These are phyloP conservation scores for Tillandsia fasciculata DNA, from an alignment of 176 grass and related monocot species.

Conservation along the genomic window DNA sequence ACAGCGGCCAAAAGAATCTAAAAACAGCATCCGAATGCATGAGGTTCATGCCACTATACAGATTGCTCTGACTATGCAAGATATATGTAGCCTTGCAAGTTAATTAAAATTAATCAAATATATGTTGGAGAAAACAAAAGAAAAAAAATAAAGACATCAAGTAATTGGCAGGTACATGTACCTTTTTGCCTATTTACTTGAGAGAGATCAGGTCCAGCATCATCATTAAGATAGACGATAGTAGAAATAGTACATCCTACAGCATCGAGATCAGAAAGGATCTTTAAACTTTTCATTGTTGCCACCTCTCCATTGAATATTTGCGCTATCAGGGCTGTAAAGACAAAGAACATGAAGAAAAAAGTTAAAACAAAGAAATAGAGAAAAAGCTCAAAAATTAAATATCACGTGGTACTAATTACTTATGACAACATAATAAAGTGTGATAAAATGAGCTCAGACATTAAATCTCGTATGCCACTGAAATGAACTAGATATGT, in stretches of 20 bases:
- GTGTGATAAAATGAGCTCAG: no score
- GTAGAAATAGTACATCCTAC: slow-evolving; percentile 12
- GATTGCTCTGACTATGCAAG: background rate
- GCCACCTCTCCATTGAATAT: slow-evolving; percentile 33
- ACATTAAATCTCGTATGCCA: no score
- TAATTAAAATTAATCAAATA: background rate
- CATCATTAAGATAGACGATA: slow-evolving; percentile 18
- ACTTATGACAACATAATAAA: no score
- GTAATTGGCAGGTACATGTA: background rate
- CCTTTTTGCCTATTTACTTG: slow-evolving; percentile 18
- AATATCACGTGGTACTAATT: background rate
- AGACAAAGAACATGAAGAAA: background rate
- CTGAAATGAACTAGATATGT: no score
- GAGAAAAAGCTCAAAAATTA: background rate
- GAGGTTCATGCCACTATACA: background rate
- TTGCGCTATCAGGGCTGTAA: slow-evolving; percentile 45
- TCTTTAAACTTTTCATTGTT: slow-evolving; percentile 28
- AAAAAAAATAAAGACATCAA: background rate
- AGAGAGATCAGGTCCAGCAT: slow-evolving; percentile 12
- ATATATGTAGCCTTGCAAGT: background rate
- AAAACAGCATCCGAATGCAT: background rate
- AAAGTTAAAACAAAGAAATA: background rate
- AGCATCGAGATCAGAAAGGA: slow-evolving; percentile 21
- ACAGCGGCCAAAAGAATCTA: background rate
- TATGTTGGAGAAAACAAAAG: background rate